Base-by-base conservation (phyloP, 768 basidiomycete genomes). In the Lentinus tigrinus region DNA sequence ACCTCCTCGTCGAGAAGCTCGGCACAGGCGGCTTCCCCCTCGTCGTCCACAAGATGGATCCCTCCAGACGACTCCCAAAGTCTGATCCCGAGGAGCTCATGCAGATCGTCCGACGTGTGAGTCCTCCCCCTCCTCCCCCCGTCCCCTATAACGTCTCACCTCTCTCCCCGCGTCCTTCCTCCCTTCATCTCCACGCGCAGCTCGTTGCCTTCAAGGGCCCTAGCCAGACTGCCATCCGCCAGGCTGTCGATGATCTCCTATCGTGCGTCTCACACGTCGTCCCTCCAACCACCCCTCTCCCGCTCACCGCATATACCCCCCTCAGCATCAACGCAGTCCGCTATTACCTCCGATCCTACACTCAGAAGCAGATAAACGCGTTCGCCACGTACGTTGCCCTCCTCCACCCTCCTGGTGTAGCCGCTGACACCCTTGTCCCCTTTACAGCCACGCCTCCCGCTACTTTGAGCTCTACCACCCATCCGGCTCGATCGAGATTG, bases 381-480 rank as follows among this genome's bases (percentile, higher is more conserved):
- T 94, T 93, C 71, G 87, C 91, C 75, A 94, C 91, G 91, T 93
- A 82, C 75, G 91, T 85, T 48, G 63, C 65, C 54, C 60, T 60
- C 52, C 62, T 49, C 65, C 65, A 63, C 60, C 57, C 69, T 63
- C 66, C 62, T 61, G 56, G 37, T 34, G 56, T 48, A 36, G 61
- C 54, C 58, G 57, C 65, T 60, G 59, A 63, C 63, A 60, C 60
- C 39, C 4, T 40, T 40, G 16, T 44, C 57, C 63, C 61, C 52
- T 61, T 69, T 69, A 59, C 65, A 94, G 91, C 52, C 92, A 94
- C 70, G 91, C 89, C 40, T 92, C 89, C 43, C 89, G 92, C 36
- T 94, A 94, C 72, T 87, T 93, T 66, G 91, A 93, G 69, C 81
- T 94, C 43, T 94, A 94, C 72, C 80, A 90, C 65, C 89, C 92